These are phyloP conservation scores for Trichoderma sp. DNA, from an alignment of 2,329 filamentous ascomycete genomes.

Conservation along the genomic window DNA sequence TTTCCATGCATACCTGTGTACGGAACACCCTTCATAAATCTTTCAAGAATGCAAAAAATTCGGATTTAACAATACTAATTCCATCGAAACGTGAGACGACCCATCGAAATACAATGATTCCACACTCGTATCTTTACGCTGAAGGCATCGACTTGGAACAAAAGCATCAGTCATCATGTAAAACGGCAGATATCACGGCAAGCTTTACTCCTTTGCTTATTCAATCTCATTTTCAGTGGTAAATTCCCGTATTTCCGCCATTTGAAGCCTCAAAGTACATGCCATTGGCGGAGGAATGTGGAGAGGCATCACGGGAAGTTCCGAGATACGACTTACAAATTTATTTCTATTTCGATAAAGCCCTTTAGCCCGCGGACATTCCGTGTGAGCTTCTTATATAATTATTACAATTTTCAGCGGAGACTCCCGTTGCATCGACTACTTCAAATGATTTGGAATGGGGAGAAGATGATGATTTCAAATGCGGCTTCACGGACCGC, in stretches of 20 bases:
- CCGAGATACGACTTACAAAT: not conserved
- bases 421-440: not conserved
- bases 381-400: not conserved
- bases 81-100: not conserved
- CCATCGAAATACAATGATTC: not conserved
- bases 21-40: no score
- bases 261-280: not conserved
- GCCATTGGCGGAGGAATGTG: not conserved
- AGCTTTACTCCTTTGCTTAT: not conserved
- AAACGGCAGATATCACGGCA: not conserved
- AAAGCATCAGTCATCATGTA: not conserved
- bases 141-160: not conserved
- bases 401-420: not conserved
- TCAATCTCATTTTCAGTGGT: not conserved
- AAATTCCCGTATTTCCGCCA: not conserved
- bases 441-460: not conserved
- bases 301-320: not conserved
- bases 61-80: not conserved
- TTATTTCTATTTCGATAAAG: not conserved
- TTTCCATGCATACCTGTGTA: not conserved
- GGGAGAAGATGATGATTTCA: not conserved
- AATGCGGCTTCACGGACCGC: not conserved
- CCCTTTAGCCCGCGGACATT: not conserved
- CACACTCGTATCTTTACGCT: not conserved
- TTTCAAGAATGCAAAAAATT: not conserved